Evolutionary conservation across 2,329 filamentous ascomycete species (phyloP).

Genomic region (Berkeleyomyces basicola): DNA sequence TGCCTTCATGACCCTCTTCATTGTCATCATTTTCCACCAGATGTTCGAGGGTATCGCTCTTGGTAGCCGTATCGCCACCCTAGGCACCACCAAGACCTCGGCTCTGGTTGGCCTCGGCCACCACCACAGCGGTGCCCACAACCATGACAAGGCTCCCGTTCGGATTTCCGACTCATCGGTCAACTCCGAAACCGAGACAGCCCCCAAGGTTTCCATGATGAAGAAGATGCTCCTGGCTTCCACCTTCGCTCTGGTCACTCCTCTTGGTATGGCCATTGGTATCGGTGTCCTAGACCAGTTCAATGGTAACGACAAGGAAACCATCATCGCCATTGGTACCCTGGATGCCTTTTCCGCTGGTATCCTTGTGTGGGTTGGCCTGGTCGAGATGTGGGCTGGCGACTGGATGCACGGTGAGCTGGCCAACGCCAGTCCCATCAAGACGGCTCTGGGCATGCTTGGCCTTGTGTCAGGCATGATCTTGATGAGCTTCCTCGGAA

Average conservation of each 20-base stretch:
- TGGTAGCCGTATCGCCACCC: conserved; percentile 49
- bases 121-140: conserved; percentile 14
- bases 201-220: conserved; percentile 22
- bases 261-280: conserved; percentile 66
- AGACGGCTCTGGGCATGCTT: conserved; percentile 32
- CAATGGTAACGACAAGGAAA: conserved; percentile 55
- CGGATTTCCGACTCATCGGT: background rate
- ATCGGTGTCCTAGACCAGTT: conserved; percentile 53
- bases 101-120: conserved; percentile 15
- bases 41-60: conserved; percentile 64
- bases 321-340: conserved; percentile 55
- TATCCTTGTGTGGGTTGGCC: conserved; percentile 62
- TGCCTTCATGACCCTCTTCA: conserved; percentile 39
- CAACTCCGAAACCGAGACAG: conserved; percentile 9
- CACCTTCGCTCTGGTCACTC: conserved; percentile 54
- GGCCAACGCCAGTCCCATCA: conserved; percentile 30
- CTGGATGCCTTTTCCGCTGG: conserved; percentile 59
- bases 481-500: conserved; percentile 56
- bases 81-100: conserved; percentile 23
- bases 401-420: conserved; percentile 54
- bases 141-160: background rate
- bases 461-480: conserved; percentile 45
- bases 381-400: conserved; percentile 64
- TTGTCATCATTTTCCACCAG: conserved; percentile 63
- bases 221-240: conserved; percentile 45